Percentiles rank a stretch among this genome's conserved stretches.
Evolutionary conservation across 164 flowering plant genomes (phyloP).

Genomic region (Tinospora cordifolia): DNA sequence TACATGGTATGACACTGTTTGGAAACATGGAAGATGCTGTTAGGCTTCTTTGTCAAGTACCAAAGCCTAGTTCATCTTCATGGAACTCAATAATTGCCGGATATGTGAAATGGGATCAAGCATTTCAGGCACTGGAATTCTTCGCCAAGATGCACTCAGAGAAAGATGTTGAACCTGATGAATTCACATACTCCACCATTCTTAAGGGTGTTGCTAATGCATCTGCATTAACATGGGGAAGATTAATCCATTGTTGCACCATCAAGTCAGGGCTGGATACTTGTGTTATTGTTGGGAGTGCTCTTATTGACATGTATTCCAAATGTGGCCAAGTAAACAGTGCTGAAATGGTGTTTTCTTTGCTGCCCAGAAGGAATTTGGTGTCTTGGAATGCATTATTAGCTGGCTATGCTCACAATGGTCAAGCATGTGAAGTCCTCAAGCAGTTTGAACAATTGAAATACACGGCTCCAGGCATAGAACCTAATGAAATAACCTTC

Average conservation of each 20-base stretch:
- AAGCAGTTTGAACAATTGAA: conserved; percentile 39
- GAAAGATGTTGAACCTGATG: conserved; percentile 35
- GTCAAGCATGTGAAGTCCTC: conserved; percentile 36
- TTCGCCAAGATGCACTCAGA: conserved; percentile 41
- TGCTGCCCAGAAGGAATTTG: conserved; percentile 40
- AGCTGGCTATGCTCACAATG: conserved; percentile 55
- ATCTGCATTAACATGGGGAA: conserved; percentile 46
- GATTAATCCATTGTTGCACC: conserved; percentile 38
- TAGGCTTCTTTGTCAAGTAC: conserved; percentile 30
- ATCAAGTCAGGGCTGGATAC: conserved; percentile 37
- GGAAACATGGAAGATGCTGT: conserved; percentile 51
- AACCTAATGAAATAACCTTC: conserved; percentile 55
- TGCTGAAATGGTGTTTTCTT: conserved; percentile 39
- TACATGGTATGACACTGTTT: conserved; percentile 46
- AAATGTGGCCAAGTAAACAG: conserved; percentile 49
- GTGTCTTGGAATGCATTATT: conserved; percentile 60
- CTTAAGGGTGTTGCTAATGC: conserved; percentile 45
- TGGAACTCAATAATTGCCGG: conserved; percentile 68
- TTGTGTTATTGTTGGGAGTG: conserved; percentile 43
- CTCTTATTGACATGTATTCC: conserved; percentile 66
- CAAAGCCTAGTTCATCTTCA: conserved; percentile 56
- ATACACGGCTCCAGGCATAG: conserved; percentile 13
- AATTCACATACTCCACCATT: conserved; percentile 54
- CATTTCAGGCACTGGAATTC: conserved; percentile 38
- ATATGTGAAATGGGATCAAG: conserved; percentile 35